Conservation (phyloP, 257 asterid genomes). For the Paulownia fortunei region DNA sequence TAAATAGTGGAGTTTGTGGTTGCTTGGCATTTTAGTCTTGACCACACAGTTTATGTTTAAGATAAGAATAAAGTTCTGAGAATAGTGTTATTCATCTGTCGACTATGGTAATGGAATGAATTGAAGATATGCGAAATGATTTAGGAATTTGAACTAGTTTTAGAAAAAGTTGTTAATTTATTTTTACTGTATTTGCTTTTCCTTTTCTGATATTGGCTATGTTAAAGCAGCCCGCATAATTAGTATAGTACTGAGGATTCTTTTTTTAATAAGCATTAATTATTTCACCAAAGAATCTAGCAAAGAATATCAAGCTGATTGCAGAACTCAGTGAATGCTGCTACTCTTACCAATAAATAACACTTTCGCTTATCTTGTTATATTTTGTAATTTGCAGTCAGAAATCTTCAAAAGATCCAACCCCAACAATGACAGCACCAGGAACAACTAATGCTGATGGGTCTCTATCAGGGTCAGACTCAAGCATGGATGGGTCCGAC, state of each 20-base stretch:
- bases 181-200: not conserved
- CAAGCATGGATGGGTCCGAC: conserved; percentile 43
- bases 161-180: not conserved
- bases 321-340: conserved; percentile 8
- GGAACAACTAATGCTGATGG: conserved; percentile 45
- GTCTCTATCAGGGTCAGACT: conserved; percentile 42
- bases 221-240: too few relatives aligned
- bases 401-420: conserved; percentile 79
- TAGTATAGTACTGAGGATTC: too few relatives aligned
- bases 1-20: too few relatives aligned
- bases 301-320: not conserved
- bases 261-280: conserved; percentile 11
- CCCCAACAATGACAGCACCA: conserved; percentile 53
- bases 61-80: too few relatives aligned
- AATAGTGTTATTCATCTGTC: too few relatives aligned
- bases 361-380: not conserved
- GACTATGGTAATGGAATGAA: too few relatives aligned
- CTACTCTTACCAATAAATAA: too few relatives aligned
- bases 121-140: too few relatives aligned
- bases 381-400: conserved; percentile 56
- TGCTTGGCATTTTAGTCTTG: too few relatives aligned
- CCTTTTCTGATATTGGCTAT: not conserved
- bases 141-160: too few relatives aligned
- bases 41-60: too few relatives aligned
- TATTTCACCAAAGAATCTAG: conserved; percentile 24